Conservation (phyloP, 345 rosid species). For the Gossypium turneri region DNA sequence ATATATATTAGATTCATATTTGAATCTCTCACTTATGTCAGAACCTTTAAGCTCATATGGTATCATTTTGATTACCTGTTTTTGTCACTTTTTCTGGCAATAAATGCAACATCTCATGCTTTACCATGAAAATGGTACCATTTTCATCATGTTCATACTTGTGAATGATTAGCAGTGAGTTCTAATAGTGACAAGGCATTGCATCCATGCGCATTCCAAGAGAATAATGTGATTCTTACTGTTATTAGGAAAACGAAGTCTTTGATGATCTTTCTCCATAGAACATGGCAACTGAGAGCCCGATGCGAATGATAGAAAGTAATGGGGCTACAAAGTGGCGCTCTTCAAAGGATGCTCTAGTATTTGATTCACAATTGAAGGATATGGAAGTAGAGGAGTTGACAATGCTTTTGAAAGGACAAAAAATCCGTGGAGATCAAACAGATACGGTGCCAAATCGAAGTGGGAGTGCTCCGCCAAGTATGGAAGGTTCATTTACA, state of each 20-base stretch:
- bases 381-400: conserved; percentile 69
- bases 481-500: conserved; percentile 93
- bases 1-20: background rate
- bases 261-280: conserved; percentile 19
- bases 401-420: conserved; percentile 64
- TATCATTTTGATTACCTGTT: conserved; percentile 2
- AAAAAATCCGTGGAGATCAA: conserved; percentile 45
- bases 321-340: conserved; percentile 54
- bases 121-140: background rate
- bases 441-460: conserved; percentile 54
- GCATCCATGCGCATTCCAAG: conserved; percentile 2
- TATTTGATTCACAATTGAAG: conserved; percentile 48
- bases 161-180: background rate
- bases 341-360: conserved; percentile 47
- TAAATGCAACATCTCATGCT: background rate
- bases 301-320: conserved; percentile 71
- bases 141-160: background rate
- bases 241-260: conserved; percentile 22
- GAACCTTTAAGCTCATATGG: background rate
- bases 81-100: background rate
- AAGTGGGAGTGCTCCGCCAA: conserved; percentile 97
- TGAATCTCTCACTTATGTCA: background rate
- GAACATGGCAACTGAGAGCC: conserved; percentile 79
- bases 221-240: conserved; percentile 24
- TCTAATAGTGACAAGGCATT: background rate